Evolutionary conservation across 2,329 filamentous ascomycete species (phyloP), one percentile per base, ranked within the genome.

Genomic region (Venturia pyrina): DNA sequence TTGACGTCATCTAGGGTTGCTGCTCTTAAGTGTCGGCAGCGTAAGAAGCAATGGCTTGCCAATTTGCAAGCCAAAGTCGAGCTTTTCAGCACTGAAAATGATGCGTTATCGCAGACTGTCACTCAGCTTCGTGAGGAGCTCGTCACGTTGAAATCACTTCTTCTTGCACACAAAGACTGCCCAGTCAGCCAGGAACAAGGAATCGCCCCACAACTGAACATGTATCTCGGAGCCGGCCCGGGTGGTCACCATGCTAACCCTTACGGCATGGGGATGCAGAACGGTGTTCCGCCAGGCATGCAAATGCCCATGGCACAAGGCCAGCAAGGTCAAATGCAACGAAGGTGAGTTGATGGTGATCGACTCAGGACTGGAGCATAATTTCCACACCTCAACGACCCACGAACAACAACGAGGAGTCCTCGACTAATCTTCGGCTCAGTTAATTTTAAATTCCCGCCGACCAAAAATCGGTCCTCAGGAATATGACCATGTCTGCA

Each of bases 11-110:
- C 28, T 69, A 97, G 95, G 74, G 92, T 99, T 69, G 95, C 95
- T 68, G 95, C 95, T 3, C 82, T 99, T 67, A 99, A 99, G 75
- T 99, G 95, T 77, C 89, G 95, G 68, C 95, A 99, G 77, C 87
- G 95, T 24, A 99, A 99, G 83, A 99, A 99, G 83, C 95, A 98
- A 75, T 99, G 95, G 95, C 85, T 98, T 66, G 90, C 90, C 41
- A 98, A 96, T 71, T 83, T 99, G 1, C 95, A 99, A 76, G 86
- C 86, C 66, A 98, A 98, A 77, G 93, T 98, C 19, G 95, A 99
- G 76, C 83, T 96, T 70, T 98, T 92, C 73, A 93, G 89, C 69
- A 88, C 84, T 0, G 95, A 99, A 77, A 98, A 98, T 69, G 95
- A 99, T 73, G 87, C 87, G 1, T 82, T 99, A 43, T 90, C 88